Conservation (phyloP, 805 yeast species). For the Saccharomycopsis javanensis region DNA sequence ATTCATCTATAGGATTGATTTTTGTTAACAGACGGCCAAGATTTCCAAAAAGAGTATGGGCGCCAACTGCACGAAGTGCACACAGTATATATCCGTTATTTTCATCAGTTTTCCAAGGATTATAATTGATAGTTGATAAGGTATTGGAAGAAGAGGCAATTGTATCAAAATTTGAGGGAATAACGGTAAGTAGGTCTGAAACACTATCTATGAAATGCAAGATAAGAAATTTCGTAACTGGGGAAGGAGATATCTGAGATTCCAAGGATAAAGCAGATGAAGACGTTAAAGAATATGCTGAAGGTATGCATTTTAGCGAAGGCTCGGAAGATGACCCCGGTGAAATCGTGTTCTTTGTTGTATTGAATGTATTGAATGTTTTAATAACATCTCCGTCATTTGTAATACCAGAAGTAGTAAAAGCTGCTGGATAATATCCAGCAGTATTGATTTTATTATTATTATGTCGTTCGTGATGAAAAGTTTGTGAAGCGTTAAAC, state of each 20-base stretch:
- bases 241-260: constrained; percentile 36
- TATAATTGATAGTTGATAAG: not conserved
- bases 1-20: constrained; percentile 64
- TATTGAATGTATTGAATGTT: not conserved
- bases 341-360: not conserved
- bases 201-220: constrained; percentile 67
- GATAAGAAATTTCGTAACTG: constrained; percentile 61
- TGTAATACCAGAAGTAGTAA: not conserved
- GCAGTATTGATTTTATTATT: constrained; percentile 17
- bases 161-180: constrained; percentile 21
- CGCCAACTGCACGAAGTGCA: constrained; percentile 76
- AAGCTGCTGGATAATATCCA: not conserved
- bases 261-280: not conserved
- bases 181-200: constrained; percentile 70
- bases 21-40: not conserved
- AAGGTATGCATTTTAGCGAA: constrained; percentile 1
- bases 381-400: too few species aligned
- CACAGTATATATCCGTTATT: constrained; percentile 69
- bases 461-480: too few species aligned
- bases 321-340: not conserved
- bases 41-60: constrained; percentile 58
- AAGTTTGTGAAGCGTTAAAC: too few species aligned
- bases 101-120: constrained; percentile 70
- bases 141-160: not conserved
- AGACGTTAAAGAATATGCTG: not conserved